Base-by-base conservation (phyloP, 148 eudicot species). In the Persicaria maculosa region DNA sequence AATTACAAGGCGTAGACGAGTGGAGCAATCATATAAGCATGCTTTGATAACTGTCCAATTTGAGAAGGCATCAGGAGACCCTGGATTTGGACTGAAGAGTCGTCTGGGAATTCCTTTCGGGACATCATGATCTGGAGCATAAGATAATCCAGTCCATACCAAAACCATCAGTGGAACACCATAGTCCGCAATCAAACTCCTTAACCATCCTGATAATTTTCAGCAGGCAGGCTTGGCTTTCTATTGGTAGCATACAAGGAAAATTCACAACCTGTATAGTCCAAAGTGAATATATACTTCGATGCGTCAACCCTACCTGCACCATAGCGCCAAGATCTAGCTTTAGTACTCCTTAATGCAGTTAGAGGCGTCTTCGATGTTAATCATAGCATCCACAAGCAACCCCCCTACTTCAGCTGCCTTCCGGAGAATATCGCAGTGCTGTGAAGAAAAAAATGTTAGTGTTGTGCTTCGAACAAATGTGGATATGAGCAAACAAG, bases 281-380 rank as follows among this genome's bases (percentile, higher is more conserved):
- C 16, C 16, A n/a, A 53, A 53, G 4, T 53, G 17, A 17, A n/a
- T n/a, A n/a, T 7, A 17, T 17, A 54, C 15, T 6, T 7, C 22
- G 43, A 59, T 59, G 40, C 65, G 9, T 6, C 14, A 3, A 12
- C 14, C 77, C 22, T 77, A 96, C 99, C 99, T 81, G 97, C 47
- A n/a, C 97, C 99, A 84, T 92, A 96, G 20, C 94, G 97, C 99
- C 99, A 96, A 20, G 97, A 92, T 83, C 99, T 86, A 75, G 99
- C 99, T 81, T 89, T 92, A 59, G 97, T 94, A 74, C 99, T 92
- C 74, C 76, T 85, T 74, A 92, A 72, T 62, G 93, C 94, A 74
- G 94, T 82, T 87, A 7, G 86, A 79, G 50, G 77, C 69, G 57
- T 91, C 98, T 77, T 86, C 85, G 72, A 75, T 79, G 77, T 86